phyloP scores from a whole-genome alignment of 768 basidiomycete species.

The Tylopilus intermedius region DNA sequence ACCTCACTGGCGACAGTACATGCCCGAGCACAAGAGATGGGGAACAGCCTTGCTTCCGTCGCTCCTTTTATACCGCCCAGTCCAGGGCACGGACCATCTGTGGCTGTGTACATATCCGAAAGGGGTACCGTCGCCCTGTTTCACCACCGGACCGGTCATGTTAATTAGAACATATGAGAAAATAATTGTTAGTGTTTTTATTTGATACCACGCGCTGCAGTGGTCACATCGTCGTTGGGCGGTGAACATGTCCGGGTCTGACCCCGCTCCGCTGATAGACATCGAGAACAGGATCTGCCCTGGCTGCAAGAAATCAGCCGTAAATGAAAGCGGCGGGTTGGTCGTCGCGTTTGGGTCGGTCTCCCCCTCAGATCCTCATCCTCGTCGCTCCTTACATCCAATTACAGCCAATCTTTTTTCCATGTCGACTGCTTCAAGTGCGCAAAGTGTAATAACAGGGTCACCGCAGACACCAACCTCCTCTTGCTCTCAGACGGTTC shows the following conservation, averaged over 20 bases:
- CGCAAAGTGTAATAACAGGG: slow-evolving; percentile 88
- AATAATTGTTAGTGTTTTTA: neutral
- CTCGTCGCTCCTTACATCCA: neutral
- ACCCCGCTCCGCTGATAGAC: slow-evolving; percentile 3
- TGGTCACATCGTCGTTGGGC: neutral
- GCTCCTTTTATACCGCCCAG: slow-evolving; percentile 2
- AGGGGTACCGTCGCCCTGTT: neutral
- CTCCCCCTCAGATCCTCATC: neutral
- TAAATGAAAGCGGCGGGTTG: slow-evolving; percentile 75
- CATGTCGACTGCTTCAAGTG: slow-evolving; percentile 96
- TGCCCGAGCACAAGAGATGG: neutral
- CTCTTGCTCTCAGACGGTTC: slow-evolving; percentile 93
- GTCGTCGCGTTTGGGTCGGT: slow-evolving; percentile 95
- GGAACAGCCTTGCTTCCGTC: neutral
- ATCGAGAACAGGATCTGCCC: slow-evolving; percentile 66
- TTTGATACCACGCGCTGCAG: neutral
- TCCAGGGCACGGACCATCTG: slow-evolving; percentile 19
- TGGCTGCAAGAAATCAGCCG: slow-evolving; percentile 76
- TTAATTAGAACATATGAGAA: neutral
- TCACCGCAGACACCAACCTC: slow-evolving; percentile 96
- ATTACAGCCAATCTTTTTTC: slow-evolving; percentile 81
- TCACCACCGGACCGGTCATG: neutral
- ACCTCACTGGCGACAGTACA: neutral
- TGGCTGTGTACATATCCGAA: neutral
- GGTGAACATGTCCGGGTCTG: slow-evolving; percentile 10